These are phyloP conservation scores for Aspergillus tubingensis DNA, from an alignment of 2,329 filamentous ascomycete species.

Conservation along the genomic window DNA sequence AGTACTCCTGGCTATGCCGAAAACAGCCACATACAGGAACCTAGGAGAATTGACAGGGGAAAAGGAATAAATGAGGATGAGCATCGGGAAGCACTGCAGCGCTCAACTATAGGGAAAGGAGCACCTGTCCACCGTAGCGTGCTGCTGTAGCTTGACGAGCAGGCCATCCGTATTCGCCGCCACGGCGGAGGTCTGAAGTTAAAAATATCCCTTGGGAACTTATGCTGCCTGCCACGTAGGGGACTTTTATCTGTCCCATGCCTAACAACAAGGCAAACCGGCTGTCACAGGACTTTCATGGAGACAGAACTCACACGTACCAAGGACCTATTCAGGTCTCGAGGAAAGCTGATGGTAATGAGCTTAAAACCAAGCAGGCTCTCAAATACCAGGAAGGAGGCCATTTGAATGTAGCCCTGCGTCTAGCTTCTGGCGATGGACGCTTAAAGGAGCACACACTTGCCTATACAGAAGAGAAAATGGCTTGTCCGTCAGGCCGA, in stretches of 20 bases:
- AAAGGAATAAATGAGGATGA: constrained; percentile 12
- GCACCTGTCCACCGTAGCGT: not conserved
- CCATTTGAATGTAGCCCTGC: constrained; percentile 17
- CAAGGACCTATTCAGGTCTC: not conserved
- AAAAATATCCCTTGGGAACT: not conserved
- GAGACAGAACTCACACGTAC: not conserved
- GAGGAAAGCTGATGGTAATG: constrained; percentile 10
- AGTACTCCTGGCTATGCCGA: constrained; percentile 37
- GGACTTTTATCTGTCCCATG: not conserved
- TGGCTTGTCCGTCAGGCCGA: constrained; percentile 18
- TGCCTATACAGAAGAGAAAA: constrained; percentile 17
- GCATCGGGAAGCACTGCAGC: constrained; percentile 7
- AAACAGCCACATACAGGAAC: constrained; percentile 22
- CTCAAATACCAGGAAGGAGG: constrained; percentile 18
- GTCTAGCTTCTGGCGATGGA: constrained; percentile 15
- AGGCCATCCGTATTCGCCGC: constrained; percentile 1
- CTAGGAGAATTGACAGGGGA: constrained; percentile 13
- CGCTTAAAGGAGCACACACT: constrained; percentile 17
- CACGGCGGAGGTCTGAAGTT: constrained; percentile 10
- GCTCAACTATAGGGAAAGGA: constrained; percentile 10
- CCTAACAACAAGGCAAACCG: not conserved
- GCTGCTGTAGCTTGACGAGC: not conserved
- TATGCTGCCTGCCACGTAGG: not conserved
- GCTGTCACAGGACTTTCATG: not conserved
- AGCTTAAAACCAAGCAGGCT: constrained; percentile 19